Evolutionary conservation across 805 yeast genomes (phyloP).

Genomic region (Tetrapisispora taiwanensis): DNA sequence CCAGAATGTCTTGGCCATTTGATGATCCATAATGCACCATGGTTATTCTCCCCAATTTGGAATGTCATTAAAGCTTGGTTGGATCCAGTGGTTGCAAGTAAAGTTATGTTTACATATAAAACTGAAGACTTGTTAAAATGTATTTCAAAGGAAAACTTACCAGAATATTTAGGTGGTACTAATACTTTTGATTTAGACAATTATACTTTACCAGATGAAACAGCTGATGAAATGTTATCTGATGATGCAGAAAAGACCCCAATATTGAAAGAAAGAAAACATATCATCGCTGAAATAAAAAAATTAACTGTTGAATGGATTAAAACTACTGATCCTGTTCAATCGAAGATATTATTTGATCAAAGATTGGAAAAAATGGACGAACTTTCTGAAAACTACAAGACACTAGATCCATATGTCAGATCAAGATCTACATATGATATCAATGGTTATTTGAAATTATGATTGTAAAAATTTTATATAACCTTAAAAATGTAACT

Average conservation of each 20-base stretch:
- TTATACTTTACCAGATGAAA: conserved; percentile 49
- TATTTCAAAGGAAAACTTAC: conserved; percentile 50
- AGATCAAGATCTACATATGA: conserved; percentile 72
- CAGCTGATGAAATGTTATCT: conserved; percentile 41
- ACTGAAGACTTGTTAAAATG: conserved; percentile 52
- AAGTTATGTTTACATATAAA: conserved; percentile 70
- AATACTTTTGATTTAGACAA: conserved; percentile 44
- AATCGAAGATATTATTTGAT: conserved; percentile 25
- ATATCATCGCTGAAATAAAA: conserved; percentile 43
- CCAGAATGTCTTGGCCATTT: conserved; percentile 85
- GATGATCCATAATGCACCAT: conserved; percentile 86
- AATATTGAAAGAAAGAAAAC: conserved; percentile 43
- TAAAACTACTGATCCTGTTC: conserved; percentile 45
- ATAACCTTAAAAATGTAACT: no score
- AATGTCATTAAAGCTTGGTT: conserved; percentile 83
- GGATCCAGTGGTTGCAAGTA: conserved; percentile 89
- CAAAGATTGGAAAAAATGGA: conserved; percentile 44
- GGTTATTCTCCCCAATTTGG: conserved; percentile 94
- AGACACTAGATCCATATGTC: conserved; percentile 63
- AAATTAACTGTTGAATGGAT: conserved; percentile 70
- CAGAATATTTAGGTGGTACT: conserved; percentile 61
- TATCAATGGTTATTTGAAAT: conserved; percentile 45
- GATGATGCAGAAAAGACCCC: conserved; percentile 36
- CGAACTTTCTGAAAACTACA: conserved; percentile 51
- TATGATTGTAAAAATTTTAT: conserved; percentile 4